Percentiles rank a stretch among this genome's conserved stretches.
These are phyloP conservation scores for Murraya paniculata DNA, from an alignment of 345 rosid genomes.

Conservation along the genomic window DNA sequence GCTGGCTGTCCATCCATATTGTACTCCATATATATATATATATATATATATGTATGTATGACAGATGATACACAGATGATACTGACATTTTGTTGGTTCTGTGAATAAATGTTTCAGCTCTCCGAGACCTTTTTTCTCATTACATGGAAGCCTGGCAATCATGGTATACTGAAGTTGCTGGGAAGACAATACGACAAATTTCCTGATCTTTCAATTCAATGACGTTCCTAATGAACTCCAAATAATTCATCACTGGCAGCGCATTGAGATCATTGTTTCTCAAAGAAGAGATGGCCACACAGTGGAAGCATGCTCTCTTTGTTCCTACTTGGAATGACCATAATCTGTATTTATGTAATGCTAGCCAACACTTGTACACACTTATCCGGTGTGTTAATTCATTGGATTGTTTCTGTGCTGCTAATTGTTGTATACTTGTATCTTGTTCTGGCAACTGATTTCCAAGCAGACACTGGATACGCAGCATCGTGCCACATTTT, in stretches of 20 bases:
- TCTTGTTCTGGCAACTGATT: background rate
- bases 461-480: background rate
- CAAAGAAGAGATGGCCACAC: slow-evolving; percentile 19
- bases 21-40: too few relatives aligned
- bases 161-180: slow-evolving; percentile 77
- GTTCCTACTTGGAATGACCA: slow-evolving; percentile 22
- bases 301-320: slow-evolving; percentile 26
- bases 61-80: too few relatives aligned
- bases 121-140: slow-evolving; percentile 79
- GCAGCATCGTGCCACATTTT: background rate
- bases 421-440: background rate
- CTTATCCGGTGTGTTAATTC: background rate
- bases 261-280: slow-evolving; percentile 9
- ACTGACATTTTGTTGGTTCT: slow-evolving; percentile 1
- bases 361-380: slow-evolving; percentile 2
- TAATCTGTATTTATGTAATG: slow-evolving; percentile 3
- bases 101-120: slow-evolving; percentile 45
- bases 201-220: slow-evolving; percentile 21
- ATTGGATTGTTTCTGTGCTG: background rate
- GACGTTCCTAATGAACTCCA: slow-evolving; percentile 5
- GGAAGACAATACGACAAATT: slow-evolving; percentile 36
- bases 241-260: background rate
- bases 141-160: slow-evolving; percentile 90
- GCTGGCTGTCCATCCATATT: background rate
- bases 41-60: too few relatives aligned